These are phyloP conservation scores for Fraxinus excelsior DNA, from an alignment of 257 asterid species.

Conservation along the genomic window DNA sequence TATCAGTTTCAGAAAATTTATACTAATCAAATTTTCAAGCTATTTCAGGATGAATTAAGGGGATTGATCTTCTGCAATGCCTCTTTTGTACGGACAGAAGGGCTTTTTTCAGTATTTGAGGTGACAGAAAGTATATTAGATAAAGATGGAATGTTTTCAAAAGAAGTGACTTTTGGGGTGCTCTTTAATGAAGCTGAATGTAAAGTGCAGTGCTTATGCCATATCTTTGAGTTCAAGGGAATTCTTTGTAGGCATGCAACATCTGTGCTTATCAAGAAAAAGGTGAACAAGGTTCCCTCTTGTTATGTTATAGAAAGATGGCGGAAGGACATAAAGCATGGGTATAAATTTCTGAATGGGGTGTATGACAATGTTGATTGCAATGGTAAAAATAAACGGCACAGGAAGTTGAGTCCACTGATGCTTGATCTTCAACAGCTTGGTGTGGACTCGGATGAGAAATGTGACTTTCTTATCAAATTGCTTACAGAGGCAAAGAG, in stretches of 20 bases:
- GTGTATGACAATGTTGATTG: neutral
- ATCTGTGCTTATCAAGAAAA: conserved; percentile 4
- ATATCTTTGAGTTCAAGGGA: conserved; percentile 6
- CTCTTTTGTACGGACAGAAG: neutral
- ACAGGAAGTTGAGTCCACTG: neutral
- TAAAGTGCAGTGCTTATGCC: conserved; percentile 2
- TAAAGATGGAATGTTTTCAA: neutral
- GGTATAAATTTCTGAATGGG: neutral
- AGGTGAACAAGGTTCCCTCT: neutral
- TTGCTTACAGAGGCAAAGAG: conserved; percentile 2
- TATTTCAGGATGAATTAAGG: neutral
- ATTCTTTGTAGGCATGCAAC: conserved; percentile 4
- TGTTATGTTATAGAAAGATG: neutral
- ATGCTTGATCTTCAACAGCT: neutral
- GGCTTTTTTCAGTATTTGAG: neutral
- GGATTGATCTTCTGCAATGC: conserved; percentile 1
- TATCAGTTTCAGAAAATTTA: neutral
- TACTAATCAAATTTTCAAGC: neutral
- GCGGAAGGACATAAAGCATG: conserved; percentile 2
- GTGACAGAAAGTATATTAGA: neutral
- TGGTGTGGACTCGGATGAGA: neutral
- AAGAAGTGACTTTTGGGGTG: neutral
- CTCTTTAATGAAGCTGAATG: neutral
- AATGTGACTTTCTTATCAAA: neutral
- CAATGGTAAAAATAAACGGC: neutral